These are phyloP conservation scores for Apophysomyces trapeziformis DNA, from an alignment of 371 early-diverging fungal genomes.

Conservation along the genomic window DNA sequence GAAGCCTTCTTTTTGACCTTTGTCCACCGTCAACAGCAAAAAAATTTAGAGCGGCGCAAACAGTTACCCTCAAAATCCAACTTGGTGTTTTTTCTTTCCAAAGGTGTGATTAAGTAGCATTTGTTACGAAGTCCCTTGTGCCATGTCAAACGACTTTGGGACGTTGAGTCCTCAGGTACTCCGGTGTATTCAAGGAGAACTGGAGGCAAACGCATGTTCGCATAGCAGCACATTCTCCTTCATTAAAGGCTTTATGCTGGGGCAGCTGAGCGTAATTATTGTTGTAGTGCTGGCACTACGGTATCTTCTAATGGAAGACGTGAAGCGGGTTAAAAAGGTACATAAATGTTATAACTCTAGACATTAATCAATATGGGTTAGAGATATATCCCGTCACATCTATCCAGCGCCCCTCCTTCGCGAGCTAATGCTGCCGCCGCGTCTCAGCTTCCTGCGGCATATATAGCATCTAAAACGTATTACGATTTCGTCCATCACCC, in stretches of 20 bases:
- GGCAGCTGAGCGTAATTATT: constrained; percentile 61
- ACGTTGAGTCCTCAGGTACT: constrained; percentile 6
- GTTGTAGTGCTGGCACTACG: constrained; percentile 60
- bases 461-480: constrained; percentile 63
- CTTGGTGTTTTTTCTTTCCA: not conserved
- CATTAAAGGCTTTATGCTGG: constrained; percentile 63
- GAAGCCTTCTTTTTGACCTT: too few species aligned
- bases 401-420: constrained; percentile 44
- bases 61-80: not conserved
- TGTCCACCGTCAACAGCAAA: not conserved
- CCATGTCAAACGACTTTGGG: constrained; percentile 1
- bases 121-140: not conserved
- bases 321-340: constrained; percentile 52
- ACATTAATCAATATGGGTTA: constrained; percentile 13
- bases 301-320: constrained; percentile 68
- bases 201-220: constrained; percentile 20
- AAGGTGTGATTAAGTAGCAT: not conserved
- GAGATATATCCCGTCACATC: constrained; percentile 49
- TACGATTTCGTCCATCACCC: constrained; percentile 66
- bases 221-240: constrained; percentile 45
- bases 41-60: not conserved
- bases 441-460: constrained; percentile 39
- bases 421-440: constrained; percentile 29
- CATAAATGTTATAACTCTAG: not conserved
- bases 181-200: not conserved